Conservation (phyloP, 2,329 filamentous ascomycete genomes). For the Colletotrichum sp. region DNA sequence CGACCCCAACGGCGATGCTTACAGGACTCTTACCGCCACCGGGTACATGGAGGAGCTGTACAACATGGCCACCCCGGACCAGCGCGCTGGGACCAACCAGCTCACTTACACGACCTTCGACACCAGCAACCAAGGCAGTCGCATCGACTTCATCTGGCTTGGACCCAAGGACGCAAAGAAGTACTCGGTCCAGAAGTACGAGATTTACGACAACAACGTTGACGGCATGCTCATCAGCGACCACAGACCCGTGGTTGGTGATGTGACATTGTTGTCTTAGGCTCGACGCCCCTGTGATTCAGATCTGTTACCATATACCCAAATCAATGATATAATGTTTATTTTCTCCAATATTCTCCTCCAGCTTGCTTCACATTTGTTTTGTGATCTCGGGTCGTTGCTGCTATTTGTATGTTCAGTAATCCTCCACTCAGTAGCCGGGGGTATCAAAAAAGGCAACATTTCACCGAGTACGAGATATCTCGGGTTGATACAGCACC, state of each 20-base stretch:
- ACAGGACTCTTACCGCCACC: constrained; percentile 26
- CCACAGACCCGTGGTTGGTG: constrained; percentile 70
- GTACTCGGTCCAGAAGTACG: constrained; percentile 52
- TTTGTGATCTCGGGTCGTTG: neutral
- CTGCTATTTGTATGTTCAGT: neutral
- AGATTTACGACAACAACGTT: constrained; percentile 60
- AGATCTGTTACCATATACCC: neutral
- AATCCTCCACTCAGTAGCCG: neutral
- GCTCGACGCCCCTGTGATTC: neutral
- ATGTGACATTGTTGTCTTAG: constrained; percentile 40
- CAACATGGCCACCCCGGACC: constrained; percentile 29
- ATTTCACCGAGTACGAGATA: neutral
- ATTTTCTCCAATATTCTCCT: neutral
- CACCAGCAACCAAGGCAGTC: constrained; percentile 43
- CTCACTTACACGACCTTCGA: constrained; percentile 71
- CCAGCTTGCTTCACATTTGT: neutral
- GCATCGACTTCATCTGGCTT: constrained; percentile 73
- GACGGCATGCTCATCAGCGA: constrained; percentile 63
- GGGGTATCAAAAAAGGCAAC: neutral
- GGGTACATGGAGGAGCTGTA: constrained; percentile 39
- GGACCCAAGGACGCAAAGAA: constrained; percentile 34
- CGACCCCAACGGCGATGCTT: constrained; percentile 37
- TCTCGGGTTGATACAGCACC: neutral
- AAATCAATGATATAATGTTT: neutral
- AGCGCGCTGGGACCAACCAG: constrained; percentile 28